phyloP scores from a whole-genome alignment of 129 eudicot species.

The Erigeron canadensis region DNA sequence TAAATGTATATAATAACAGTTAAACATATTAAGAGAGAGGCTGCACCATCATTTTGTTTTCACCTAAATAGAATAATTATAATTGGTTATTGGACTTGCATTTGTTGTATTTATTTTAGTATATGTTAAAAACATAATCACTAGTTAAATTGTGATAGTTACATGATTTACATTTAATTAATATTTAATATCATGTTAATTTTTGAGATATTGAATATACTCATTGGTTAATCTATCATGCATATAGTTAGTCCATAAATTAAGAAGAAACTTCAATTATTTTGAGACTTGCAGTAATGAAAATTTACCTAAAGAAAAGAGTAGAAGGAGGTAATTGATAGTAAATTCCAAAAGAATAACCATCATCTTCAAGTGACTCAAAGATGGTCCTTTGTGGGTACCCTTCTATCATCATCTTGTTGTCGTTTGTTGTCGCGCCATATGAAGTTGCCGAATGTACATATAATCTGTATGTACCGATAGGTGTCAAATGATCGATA shows the following conservation, averaged over 20 bases:
- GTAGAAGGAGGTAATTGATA: constrained; percentile 85
- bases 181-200: too few species aligned
- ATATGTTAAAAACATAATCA: too few species aligned
- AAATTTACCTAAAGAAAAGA: constrained; percentile 65
- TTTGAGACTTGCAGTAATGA: not conserved
- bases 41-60: too few species aligned
- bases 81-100: not conserved
- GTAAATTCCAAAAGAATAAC: constrained; percentile 73
- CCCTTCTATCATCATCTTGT: constrained; percentile 54
- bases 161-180: not conserved
- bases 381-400: constrained; percentile 90
- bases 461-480: constrained; percentile 31
- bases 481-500: not conserved
- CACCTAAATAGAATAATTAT: not conserved
- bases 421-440: constrained; percentile 66
- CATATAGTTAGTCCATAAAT: too few species aligned
- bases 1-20: too few species aligned
- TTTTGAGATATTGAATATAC: too few species aligned
- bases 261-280: too few species aligned
- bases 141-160: not conserved
- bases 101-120: not conserved
- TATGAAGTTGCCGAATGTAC: constrained; percentile 89
- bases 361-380: constrained; percentile 73
- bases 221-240: too few species aligned
- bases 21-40: too few species aligned